A percentile compares a stretch with the other conserved stretches of the same genome.
Evolutionary conservation across 1,139 yeast species (phyloP).

Genomic region (Sugiyamaella sp.): DNA sequence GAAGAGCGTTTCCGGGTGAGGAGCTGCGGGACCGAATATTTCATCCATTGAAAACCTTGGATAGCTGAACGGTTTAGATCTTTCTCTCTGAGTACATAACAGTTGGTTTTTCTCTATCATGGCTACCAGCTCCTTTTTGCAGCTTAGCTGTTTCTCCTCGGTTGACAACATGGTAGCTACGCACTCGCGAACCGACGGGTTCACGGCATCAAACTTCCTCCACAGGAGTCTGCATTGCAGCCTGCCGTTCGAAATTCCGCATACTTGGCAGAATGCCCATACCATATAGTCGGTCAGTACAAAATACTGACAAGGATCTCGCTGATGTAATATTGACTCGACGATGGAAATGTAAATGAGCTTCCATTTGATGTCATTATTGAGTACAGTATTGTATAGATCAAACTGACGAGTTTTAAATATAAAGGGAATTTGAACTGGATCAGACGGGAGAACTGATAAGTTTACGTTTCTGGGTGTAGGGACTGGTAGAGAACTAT

Average conservation of each 20-base stretch:
- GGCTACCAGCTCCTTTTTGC: background rate
- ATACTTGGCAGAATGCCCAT: constrained; percentile 30
- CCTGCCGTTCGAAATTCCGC: constrained; percentile 9
- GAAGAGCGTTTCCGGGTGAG: background rate
- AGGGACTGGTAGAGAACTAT: background rate
- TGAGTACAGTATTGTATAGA: constrained; percentile 3
- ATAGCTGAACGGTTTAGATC: background rate
- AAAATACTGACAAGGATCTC: constrained; percentile 12
- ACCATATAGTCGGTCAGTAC: constrained; percentile 30
- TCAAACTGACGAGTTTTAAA: constrained; percentile 1
- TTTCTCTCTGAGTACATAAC: constrained; percentile 2
- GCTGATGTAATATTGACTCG: constrained; percentile 5
- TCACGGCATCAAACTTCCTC: constrained; percentile 16
- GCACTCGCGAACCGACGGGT: constrained; percentile 27
- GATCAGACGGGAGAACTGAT: background rate
- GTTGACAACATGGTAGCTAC: constrained; percentile 17
- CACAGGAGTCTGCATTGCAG: constrained; percentile 16
- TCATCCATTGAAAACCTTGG: constrained; percentile 7
- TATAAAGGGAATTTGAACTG: background rate
- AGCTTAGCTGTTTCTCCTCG: constrained; percentile 2
- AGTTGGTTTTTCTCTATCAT: constrained; percentile 6
- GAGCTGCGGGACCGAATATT: background rate
- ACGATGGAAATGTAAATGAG: constrained; percentile 9
- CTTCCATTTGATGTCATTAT: constrained; percentile 6
- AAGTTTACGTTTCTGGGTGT: background rate